Evolutionary conservation across 352 stramenopile genomes (phyloP), one percentile per base, ranked within the genome.

Genomic region (Globisporangium spiculum): DNA sequence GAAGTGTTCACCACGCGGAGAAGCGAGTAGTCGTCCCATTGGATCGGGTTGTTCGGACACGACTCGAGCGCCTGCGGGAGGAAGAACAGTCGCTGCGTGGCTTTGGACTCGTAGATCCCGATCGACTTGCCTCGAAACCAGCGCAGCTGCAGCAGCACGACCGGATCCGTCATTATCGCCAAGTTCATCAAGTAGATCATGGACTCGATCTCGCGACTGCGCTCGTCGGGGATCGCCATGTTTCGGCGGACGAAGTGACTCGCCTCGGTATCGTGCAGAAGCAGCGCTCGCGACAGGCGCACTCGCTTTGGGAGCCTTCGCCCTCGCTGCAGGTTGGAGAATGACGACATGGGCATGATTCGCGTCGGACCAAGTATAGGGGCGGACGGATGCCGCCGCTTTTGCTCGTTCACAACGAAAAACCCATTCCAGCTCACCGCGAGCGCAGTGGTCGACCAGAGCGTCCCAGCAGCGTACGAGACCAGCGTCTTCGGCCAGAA

Each of bases 141-240:
- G 27, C 53, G 14, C 18, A 59, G 44, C 1, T 27, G 27, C 46
- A 56, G 16, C 14, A 65, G 27, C 44, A 38, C 44, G 18, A 59
- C 38, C 16, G 53, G 53, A 2, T 59, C 55, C 0, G 66, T 67
- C 59, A 70, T 59, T 59, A 61, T 36, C 1, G 59, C 30, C 6
- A 71, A 4, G 38, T 71, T 67, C 59, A 63, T 71, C 48, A 71
- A 56, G 34, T 50, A 61, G 10, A 71, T 27, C n/a, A 66, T 61
- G 1, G 66, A 66, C 60, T 71, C 36, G 10, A 55, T 16, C 34
- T 66, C 58, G 10, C 34, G 6, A 22, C 24, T 60, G 4, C 62
- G 50, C 10, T 58, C 24, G 26, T 59, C 53, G 20, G 26, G 53
- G 34, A 24, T 59, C 24, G 16, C 16, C 26, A 59, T 59, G 6